Evolutionary conservation across 2,329 filamentous ascomycete genomes (phyloP), one percentile per base, ranked within the genome.

Genomic region (Beauveria sp.): DNA sequence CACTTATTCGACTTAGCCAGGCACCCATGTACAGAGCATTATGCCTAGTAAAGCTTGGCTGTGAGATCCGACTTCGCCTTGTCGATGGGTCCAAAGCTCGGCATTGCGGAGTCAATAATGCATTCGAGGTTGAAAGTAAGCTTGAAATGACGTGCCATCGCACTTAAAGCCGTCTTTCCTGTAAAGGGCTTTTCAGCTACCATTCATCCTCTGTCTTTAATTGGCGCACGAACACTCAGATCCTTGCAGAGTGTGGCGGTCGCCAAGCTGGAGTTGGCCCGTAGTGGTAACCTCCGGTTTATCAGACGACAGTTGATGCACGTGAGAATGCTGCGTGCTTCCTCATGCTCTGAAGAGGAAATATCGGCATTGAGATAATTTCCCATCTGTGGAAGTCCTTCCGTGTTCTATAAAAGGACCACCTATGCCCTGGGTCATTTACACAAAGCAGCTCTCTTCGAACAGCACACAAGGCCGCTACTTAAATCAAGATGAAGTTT

Each of bases 211-310:
- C n/a, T 24, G 43, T 46, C 4, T 31, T 46, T 12, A 24, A 46
- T 20, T 24, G 20, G 22, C n/a, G 20, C 43, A 46, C 14, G 6
- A 34, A 82, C 76, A 3, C 79, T 77, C 43, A 83, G 12, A 43
- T 12, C 38, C 51, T 20, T 24, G 71, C 6, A 85, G 74, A 6
- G 82, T 84, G 67, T 86, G 84, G 3, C 74, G 70, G 45, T 76
- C 67, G 64, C 52, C 52, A 45, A 55, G 40, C 24, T 45, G 52
- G 52, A 43, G 52, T 5, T 56, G 10, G 10, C 42, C 26, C 1
- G 14, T 56, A 34, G n/a, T 16, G n/a, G 53, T 48, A 56, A 56
- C 42, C n/a, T 34, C 53, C 53, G 53, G 28, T 10, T 56, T 56
- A 56, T 56, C 42, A 34, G 42, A 46, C 43, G 38, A 28, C 20